Evolutionary conservation across 352 stramenopile genomes (phyloP).

Genomic region (Pythium graminicola): DNA sequence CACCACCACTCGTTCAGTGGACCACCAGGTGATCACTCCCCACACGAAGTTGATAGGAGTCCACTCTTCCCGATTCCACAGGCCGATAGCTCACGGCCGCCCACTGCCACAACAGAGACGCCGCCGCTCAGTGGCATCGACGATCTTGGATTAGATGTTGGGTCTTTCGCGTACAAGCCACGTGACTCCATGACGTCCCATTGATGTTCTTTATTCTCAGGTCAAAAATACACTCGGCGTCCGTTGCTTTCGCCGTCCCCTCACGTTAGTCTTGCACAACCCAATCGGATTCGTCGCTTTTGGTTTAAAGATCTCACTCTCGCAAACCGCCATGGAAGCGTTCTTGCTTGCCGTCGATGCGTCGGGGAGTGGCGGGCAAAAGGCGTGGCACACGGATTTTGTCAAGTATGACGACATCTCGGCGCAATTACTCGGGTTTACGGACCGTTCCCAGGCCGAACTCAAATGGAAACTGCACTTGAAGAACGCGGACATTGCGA

Average conservation of each 20-base stretch:
- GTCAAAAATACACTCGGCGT: conserved; percentile 9
- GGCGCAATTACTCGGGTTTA: conserved; percentile 50
- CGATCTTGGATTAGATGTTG: conserved; percentile 48
- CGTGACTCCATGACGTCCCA: conserved; percentile 6
- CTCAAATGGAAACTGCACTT: conserved; percentile 46
- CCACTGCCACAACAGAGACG: conserved; percentile 19
- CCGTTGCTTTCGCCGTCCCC: conserved; percentile 5
- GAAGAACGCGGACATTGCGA: conserved; percentile 45
- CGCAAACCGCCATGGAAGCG: conserved; percentile 43
- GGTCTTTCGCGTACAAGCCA: conserved; percentile 43
- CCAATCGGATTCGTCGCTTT: too few relatives aligned
- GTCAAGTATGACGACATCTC: conserved; percentile 65
- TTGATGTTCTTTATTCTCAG: conserved; percentile 3
- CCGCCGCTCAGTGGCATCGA: conserved; percentile 28
- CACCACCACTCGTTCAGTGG: not conserved
- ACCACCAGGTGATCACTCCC: not conserved
- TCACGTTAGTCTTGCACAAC: not conserved
- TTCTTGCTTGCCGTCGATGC: conserved; percentile 35
- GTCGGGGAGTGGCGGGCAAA: conserved; percentile 24
- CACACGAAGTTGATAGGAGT: not conserved
- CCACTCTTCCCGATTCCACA: not conserved
- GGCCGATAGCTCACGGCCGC: conserved; percentile 11
- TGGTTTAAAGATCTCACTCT: too few relatives aligned
- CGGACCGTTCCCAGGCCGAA: conserved; percentile 38
- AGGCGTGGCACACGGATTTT: conserved; percentile 44